Evolutionary conservation across 495 filamentous ascomycete species (phyloP).

Genomic region (Aspergillus coremiiformis): DNA sequence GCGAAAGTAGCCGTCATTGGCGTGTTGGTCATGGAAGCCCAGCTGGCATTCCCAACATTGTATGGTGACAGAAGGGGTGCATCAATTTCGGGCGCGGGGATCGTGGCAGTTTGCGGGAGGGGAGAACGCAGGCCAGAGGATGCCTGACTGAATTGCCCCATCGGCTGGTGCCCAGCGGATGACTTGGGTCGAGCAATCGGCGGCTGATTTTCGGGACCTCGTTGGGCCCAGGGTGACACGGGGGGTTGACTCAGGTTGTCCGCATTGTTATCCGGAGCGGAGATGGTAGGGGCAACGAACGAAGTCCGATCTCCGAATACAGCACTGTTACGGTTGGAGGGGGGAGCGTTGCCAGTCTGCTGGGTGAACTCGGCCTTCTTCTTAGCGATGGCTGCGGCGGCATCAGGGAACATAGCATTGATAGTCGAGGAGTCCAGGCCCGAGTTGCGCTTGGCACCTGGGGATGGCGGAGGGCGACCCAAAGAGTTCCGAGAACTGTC

Average conservation of each 20-base stretch:
- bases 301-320: constrained; percentile 75
- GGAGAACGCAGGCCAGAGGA: constrained; percentile 79
- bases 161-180: constrained; percentile 77
- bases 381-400: constrained; percentile 91
- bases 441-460: constrained; percentile 79
- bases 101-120: constrained; percentile 72
- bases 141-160: constrained; percentile 93
- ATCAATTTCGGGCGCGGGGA: constrained; percentile 71
- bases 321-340: constrained; percentile 89
- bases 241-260: constrained; percentile 54
- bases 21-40: constrained; percentile 98
- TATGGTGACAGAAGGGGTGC: constrained; percentile 88
- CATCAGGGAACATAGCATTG: constrained; percentile 98
- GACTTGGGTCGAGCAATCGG: constrained; percentile 76
- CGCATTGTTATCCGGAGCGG: constrained; percentile 50
- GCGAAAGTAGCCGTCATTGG: constrained; percentile 87
- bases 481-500: constrained; percentile 83
- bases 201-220: constrained; percentile 43
- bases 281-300: constrained; percentile 70
- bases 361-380: constrained; percentile 97
- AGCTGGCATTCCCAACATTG: constrained; percentile 75
- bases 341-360: constrained; percentile 80
- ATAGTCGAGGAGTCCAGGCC: constrained; percentile 88
- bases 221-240: constrained; percentile 70
- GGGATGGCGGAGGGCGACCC: constrained; percentile 68